These are phyloP conservation scores for Fusarium sulawesiense DNA, from an alignment of 2,329 filamentous ascomycete genomes.

Conservation along the genomic window DNA sequence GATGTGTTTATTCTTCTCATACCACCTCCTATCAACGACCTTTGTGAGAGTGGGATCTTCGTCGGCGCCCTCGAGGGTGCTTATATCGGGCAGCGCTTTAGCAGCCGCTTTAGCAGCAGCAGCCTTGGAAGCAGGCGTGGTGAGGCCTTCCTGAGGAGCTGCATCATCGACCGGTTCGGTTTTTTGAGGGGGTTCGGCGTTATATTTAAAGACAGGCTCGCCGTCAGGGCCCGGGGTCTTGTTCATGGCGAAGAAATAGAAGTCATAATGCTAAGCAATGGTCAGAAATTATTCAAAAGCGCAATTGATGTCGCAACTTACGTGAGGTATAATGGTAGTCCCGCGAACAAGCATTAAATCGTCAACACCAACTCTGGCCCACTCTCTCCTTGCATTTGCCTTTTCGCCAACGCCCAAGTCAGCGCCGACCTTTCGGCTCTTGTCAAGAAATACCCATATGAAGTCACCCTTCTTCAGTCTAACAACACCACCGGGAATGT, in stretches of 20 bases:
- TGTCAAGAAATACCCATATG: conserved; percentile 92
- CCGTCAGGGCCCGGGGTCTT: conserved; percentile 80
- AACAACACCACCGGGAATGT: conserved; percentile 85
- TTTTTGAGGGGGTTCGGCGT: conserved; percentile 58
- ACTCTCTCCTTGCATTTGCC: conserved; percentile 77
- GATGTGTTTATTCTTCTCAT: conserved; percentile 97
- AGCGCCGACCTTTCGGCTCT: conserved; percentile 89
- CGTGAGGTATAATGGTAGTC: conserved; percentile 92
- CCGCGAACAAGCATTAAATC: conserved; percentile 94
- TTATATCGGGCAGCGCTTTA: conserved; percentile 59
- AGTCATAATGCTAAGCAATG: conserved; percentile 84
- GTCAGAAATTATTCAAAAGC: conserved; percentile 32
- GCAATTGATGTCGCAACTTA: conserved; percentile 60
- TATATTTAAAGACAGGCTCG: conserved; percentile 80
- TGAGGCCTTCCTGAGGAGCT: conserved; percentile 33
- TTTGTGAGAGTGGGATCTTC: conserved; percentile 88
- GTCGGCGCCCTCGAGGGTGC: conserved; percentile 75
- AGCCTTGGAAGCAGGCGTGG: conserved; percentile 51
- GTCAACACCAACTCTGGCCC: conserved; percentile 94
- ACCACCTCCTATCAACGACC: conserved; percentile 96
- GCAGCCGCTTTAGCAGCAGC: conserved; percentile 54
- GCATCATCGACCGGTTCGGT: conserved; percentile 46
- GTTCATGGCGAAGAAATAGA: conserved; percentile 97
- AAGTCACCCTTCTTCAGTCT: conserved; percentile 93
- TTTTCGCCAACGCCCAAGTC: conserved; percentile 79